These are phyloP conservation scores for Macrolepiota fuliginosa DNA, from an alignment of 768 basidiomycete genomes.

Conservation along the genomic window DNA sequence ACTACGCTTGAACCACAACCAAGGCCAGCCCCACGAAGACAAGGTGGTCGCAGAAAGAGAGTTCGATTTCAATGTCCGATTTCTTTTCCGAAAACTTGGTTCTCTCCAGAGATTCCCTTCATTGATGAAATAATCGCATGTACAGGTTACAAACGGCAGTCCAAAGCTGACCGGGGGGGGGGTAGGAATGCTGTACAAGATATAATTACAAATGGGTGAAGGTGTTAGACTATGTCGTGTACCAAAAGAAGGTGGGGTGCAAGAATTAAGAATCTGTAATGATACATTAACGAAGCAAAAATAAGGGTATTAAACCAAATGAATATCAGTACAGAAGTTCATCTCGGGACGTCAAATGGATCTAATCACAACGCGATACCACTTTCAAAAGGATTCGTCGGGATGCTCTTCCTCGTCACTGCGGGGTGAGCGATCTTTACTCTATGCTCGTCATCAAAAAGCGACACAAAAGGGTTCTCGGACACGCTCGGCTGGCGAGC, in stretches of 20 bases:
- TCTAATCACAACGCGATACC: slow-evolving; percentile 21
- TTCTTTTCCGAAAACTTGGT: too few species aligned
- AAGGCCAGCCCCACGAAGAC: background rate
- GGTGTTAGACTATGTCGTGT: background rate
- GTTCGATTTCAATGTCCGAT: background rate
- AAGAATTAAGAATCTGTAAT: background rate
- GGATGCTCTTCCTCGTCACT: slow-evolving; percentile 41
- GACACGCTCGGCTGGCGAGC: slow-evolving; percentile 37
- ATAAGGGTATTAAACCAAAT: background rate
- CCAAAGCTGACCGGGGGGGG: background rate
- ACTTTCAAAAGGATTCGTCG: slow-evolving; percentile 50
- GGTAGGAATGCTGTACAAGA: background rate
- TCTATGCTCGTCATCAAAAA: slow-evolving; percentile 71
- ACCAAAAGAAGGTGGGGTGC: background rate
- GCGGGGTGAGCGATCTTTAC: slow-evolving; percentile 26
- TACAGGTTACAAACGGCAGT: slow-evolving; percentile 4
- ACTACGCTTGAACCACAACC: background rate
- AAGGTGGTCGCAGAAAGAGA: too few species aligned
- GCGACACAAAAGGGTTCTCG: slow-evolving; percentile 66
- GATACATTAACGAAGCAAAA: background rate
- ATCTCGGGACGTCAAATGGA: background rate
- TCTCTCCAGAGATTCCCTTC: too few species aligned
- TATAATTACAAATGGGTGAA: slow-evolving; percentile 7
- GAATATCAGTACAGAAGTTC: background rate
- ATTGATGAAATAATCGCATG: background rate